Evolutionary conservation across 2,329 filamentous ascomycete genomes (phyloP), one percentile per base, ranked within the genome.

Genomic region (Hymenoscyphus fructigenus): DNA sequence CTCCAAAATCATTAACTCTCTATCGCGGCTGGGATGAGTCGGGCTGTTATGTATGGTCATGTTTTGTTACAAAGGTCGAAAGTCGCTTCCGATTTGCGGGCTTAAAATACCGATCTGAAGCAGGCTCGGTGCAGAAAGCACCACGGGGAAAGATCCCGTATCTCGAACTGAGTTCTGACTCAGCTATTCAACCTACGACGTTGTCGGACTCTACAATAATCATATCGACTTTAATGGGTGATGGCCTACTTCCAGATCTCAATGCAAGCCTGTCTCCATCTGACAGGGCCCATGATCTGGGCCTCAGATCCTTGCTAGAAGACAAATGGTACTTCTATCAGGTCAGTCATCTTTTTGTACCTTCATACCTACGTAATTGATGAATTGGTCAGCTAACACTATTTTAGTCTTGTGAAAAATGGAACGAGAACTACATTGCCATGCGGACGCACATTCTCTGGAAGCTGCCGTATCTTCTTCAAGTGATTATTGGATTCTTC

Each of bases 81-180:
- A 79, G 84, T 20, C 84, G 86, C 15, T 78, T 89, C 5, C 85
- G 87, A 15, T 81, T 87, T 68, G 79, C 79, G 1, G 73, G 75
- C 0, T 59, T 87, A 2, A 47, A 74, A 0, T 89, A 89, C 74
- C 70, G 68, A 17, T 71, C 75, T 4, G 81, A 76, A 2, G 67
- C 68, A 2, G 86, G 86, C 1, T 83, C 82, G 0, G 73, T 79
- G 0, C 71, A 68, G 50, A 73, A 76, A 0, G 82, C 79, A 0
- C 86, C 87, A 0, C 80, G 78, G 59, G 84, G 85, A 50, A 89
- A 89, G 75, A 82, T 89, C 10, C 86, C 86, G 0, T 89, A 88
- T 70, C 63, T 88, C 26, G 76, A 79, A 23, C 36, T 67, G 10
- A 50, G 28, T 10, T 15, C 58, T 34, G 12, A 10, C 57, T 2